A percentile compares a stretch with the other conserved stretches of the same genome.
Conservation (phyloP, 768 basidiomycete species). For the Phlebiopsis gigantea region DNA sequence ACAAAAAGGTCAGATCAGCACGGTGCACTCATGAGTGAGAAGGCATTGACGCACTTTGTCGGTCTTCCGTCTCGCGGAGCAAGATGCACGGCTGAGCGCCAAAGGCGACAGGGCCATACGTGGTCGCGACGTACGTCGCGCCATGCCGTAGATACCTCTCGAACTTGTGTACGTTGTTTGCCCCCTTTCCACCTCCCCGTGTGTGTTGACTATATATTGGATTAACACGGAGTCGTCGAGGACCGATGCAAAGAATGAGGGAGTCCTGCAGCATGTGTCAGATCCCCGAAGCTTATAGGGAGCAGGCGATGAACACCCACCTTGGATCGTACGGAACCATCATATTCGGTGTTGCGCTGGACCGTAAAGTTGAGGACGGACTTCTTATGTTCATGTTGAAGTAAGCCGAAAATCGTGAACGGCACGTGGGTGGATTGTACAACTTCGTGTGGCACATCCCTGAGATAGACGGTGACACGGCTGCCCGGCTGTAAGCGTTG, state of each 20-base stretch:
- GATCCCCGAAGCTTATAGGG: neutral
- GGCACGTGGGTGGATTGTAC: constrained; percentile 33
- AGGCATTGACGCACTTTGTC: constrained; percentile 43
- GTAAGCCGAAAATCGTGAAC: constrained; percentile 70
- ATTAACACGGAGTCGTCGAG: constrained; percentile 76
- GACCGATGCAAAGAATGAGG: constrained; percentile 83
- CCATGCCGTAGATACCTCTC: constrained; percentile 88
- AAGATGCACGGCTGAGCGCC: constrained; percentile 80
- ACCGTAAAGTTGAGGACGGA: constrained; percentile 90
- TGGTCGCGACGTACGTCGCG: constrained; percentile 74
- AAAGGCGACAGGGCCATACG: constrained; percentile 85
- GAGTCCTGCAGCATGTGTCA: constrained; percentile 54
- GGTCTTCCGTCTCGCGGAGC: constrained; percentile 62
- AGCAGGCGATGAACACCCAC: constrained; percentile 33
- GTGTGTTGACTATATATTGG: constrained; percentile 93
- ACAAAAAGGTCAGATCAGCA: neutral
- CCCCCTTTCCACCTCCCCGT: constrained; percentile 82
- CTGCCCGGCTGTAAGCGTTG: constrained; percentile 57
- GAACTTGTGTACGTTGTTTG: constrained; percentile 97
- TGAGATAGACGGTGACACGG: constrained; percentile 72
- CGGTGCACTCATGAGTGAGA: neutral
- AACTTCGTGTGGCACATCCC: constrained; percentile 67
- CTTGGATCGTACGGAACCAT: constrained; percentile 86
- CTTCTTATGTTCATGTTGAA: constrained; percentile 95
- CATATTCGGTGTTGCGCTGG: constrained; percentile 93